phyloP scores from a whole-genome alignment of 2,329 filamentous ascomycete genomes.

The Teratosphaeria epicoccoides region DNA sequence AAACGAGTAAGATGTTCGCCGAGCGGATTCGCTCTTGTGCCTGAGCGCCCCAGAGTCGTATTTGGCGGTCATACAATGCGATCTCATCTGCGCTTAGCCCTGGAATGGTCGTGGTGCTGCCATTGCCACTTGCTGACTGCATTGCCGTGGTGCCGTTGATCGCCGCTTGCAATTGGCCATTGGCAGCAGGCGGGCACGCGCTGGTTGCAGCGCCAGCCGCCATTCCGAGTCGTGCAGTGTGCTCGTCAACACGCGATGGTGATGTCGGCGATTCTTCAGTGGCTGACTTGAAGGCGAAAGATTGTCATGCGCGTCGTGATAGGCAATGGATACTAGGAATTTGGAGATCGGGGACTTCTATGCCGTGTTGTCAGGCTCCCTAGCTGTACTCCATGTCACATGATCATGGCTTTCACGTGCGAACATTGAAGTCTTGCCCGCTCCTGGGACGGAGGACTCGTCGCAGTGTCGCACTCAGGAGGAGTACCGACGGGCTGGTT shows the following conservation, averaged over 20 bases:
- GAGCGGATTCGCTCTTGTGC: constrained; percentile 82
- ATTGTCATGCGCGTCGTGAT: too few species aligned
- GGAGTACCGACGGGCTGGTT: not conserved
- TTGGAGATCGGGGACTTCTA: too few species aligned
- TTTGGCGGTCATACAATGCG: constrained; percentile 92
- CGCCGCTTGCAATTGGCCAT: constrained; percentile 1
- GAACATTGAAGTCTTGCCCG: too few species aligned
- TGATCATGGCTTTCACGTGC: too few species aligned
- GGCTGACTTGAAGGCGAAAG: not conserved
- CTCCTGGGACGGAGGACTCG: too few species aligned
- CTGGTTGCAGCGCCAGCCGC: not conserved
- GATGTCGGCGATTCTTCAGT: not conserved
- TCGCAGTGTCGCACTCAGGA: not conserved
- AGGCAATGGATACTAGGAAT: too few species aligned
- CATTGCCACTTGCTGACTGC: not conserved
- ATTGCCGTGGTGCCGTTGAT: constrained; percentile 11
- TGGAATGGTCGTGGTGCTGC: constrained; percentile 14
- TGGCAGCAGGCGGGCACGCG: not conserved
- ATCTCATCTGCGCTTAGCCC: constrained; percentile 63
- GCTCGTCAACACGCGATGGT: too few species aligned
- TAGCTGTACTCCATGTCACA: too few species aligned
- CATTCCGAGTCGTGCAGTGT: not conserved
- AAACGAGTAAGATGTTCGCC: constrained; percentile 82
- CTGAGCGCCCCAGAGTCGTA: constrained; percentile 91
- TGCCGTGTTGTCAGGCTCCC: too few species aligned